phyloP scores from a whole-genome alignment of 352 stramenopile species.

The Phytopythium litorale region DNA sequence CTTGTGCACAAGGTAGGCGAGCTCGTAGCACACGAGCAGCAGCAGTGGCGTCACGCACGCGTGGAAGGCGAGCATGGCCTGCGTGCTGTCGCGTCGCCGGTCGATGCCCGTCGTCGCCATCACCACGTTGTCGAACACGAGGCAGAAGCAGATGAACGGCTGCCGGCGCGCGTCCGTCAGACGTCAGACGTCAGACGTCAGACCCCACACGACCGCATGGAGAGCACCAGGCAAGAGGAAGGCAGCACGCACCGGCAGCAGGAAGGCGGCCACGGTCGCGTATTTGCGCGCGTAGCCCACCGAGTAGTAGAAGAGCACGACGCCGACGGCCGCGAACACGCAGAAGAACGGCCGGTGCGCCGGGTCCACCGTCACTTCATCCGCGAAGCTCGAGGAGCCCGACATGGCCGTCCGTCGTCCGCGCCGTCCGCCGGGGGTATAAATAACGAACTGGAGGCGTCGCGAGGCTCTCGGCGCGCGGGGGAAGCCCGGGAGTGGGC shows the following conservation, averaged over 20 bases:
- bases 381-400: slow-evolving; percentile 11
- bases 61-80: slow-evolving; percentile 80
- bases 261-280: slow-evolving; percentile 61
- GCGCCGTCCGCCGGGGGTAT: neutral
- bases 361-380: slow-evolving; percentile 41
- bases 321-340: slow-evolving; percentile 48
- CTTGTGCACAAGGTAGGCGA: slow-evolving; percentile 90
- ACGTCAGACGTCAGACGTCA: neutral
- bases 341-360: slow-evolving; percentile 66
- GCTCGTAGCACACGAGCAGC: slow-evolving; percentile 86
- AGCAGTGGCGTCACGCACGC: slow-evolving; percentile 82
- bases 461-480: too few species aligned
- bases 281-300: slow-evolving; percentile 78
- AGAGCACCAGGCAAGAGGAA: neutral
- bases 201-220: neutral
- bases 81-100: slow-evolving; percentile 40
- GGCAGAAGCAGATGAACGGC: slow-evolving; percentile 78
- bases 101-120: slow-evolving; percentile 77
- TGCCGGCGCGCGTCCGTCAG: slow-evolving; percentile 11
- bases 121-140: slow-evolving; percentile 77
- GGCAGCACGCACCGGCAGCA: slow-evolving; percentile 53
- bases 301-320: slow-evolving; percentile 73
- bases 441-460: neutral
- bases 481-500: neutral
- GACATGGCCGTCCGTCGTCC: slow-evolving; percentile 3